Evolutionary conservation across 805 yeast genomes (phyloP), one percentile per base, ranked within the genome.

Genomic region (Metschnikowia aberdeeniae): DNA sequence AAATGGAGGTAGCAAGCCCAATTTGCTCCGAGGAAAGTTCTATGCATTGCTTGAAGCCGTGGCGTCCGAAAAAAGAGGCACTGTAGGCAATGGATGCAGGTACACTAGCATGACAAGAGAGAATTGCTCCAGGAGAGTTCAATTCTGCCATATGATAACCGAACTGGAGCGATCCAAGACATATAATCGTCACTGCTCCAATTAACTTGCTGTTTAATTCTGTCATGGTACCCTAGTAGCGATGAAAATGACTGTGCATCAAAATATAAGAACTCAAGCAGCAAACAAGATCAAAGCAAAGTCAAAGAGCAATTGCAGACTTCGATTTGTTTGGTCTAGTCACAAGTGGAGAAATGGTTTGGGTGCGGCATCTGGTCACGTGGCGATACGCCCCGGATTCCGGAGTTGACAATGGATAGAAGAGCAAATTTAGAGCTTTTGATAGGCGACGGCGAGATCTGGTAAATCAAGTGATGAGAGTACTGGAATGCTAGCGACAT

Each of bases 141-240:
- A 92, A 73, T 62, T 90, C 97, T 1, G 97, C 84, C 84, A 92
- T 83, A 62, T 93, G 98, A 62, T 86, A 89, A 1, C 99, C 99
- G 63, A 84, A 93, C 63, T 89, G 97, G 10, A 90, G 70, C 2
- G 95, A 80, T 2, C 90, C 89, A 20, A 89, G 58, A 53, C 95
- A 86, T 5, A 83, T 80, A 10, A 86, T 79, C 1, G 74, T 58
- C 1, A 79, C 77, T 2, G 81, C 64, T 8, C 64, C 44, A 1
- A 80, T 45, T 39, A 83, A 64, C 29, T 59, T 54, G 12, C 52
- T 19, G 0, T 77, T 54, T 40, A 51, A 42, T n/a, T 32, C 35
- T 6, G 14, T 19, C 42, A 39, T 39, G 31, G 26, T 22, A 6
- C 8, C 26, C 26, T 22, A 22, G 8, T 3, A 17, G 17, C 17